A percentile compares a stretch with the other conserved stretches of the same genome.
Conservation (phyloP, 2,329 filamentous ascomycete genomes). For the Elsinoe australis region DNA sequence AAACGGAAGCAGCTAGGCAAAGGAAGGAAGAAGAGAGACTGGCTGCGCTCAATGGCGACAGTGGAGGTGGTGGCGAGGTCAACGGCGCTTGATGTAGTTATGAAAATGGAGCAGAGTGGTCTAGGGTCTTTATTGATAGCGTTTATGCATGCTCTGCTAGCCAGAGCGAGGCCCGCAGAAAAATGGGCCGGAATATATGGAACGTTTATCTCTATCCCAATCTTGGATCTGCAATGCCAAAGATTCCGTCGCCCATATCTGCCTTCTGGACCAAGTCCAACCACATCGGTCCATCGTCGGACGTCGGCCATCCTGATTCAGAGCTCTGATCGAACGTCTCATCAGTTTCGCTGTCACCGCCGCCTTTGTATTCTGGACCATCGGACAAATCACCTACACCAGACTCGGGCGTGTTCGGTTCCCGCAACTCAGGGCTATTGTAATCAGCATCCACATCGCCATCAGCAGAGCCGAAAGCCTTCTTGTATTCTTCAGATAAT, state of each 20-base stretch:
- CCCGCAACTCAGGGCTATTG: no score
- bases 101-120: background rate
- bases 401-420: no score
- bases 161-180: background rate
- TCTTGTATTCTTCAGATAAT: no score
- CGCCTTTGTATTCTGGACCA: no score
- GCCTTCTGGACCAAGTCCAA: background rate
- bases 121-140: conserved; percentile 17
- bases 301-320: no score
- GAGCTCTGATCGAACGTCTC: no score
- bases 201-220: background rate
- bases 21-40: conserved; percentile 70
- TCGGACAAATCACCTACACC: no score
- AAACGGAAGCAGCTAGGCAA: conserved; percentile 70
- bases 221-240: background rate
- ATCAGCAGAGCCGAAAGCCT: no score
- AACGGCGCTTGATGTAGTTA: background rate
- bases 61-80: conserved; percentile 18
- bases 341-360: no score
- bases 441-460: no score
- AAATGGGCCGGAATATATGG: background rate
- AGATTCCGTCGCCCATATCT: background rate
- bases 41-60: conserved; percentile 18
- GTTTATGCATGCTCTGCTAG: conserved; percentile 9
- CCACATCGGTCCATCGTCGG: no score